Base-by-base conservation (phyloP, 2,329 filamentous ascomycete genomes). In the Thermoascus crustaceus region DNA sequence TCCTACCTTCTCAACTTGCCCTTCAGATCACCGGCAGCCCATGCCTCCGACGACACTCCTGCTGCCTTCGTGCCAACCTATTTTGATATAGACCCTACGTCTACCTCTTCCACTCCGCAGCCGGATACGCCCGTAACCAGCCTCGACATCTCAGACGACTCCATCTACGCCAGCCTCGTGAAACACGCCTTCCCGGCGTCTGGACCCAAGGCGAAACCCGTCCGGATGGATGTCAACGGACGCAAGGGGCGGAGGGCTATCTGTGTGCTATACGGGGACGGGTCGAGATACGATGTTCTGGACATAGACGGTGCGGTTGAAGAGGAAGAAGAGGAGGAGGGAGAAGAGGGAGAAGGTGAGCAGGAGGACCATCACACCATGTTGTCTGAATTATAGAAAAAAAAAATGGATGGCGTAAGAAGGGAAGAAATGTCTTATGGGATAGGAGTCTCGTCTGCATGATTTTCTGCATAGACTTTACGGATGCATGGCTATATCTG, bases 141-240 rank as follows among this genome's bases (percentile, higher is more conserved):
- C n/a, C 20, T 57, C 22, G 44, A 58, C 16, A 16, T 59, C 6
- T 38, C 47, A 5, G 29, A 35, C 0, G 39, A 38, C 17, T 42
- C 45, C 4, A 30, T 34, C 9, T 44, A 54, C 29, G 36, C 38
- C 3, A 43, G 39, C 2, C 45, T 56, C n/a, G 41, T 71, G 10
- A 54, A 61, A 17, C 72, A 76, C 47, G 53, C 58, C 0, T 77
- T 78, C 42, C 41, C 55, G 3, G 35, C 51, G 3, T 51, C 61
- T 35, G 61, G 60, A 1, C 51, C 58, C 5, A 75, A 75, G 25
- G 43, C 53, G 38, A 60, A 54, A 26, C 73, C 75, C 0, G 38
- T 67, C 14, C 59, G 58, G 37, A 44, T 80, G 5, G 61, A 73
- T 21, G 67, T 76, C 2, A 78, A 78, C 46, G 75, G 74, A 13